These are phyloP conservation scores for Aschersonia sp. DNA, from an alignment of 2,329 filamentous ascomycete genomes.

Conservation along the genomic window DNA sequence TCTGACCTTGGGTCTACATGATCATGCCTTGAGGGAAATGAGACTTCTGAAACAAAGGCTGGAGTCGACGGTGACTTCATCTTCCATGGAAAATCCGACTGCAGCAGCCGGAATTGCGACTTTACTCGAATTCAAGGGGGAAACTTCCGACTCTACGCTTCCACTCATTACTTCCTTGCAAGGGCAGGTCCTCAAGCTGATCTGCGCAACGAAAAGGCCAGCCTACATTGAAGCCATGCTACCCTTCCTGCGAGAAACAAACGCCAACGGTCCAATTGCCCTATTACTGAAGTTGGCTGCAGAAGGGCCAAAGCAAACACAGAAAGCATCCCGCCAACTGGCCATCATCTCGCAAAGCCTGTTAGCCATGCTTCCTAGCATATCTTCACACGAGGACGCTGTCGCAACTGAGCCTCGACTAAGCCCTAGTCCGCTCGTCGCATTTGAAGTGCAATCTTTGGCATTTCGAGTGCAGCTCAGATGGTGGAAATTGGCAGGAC, in stretches of 20 bases:
- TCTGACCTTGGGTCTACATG: constrained; percentile 46
- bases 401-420: constrained; percentile 36
- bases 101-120: constrained; percentile 30
- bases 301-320: constrained; percentile 26
- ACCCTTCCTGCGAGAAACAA: constrained; percentile 36
- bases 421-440: constrained; percentile 39
- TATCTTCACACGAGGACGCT: constrained; percentile 48
- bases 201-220: constrained; percentile 45
- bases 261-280: constrained; percentile 40
- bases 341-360: constrained; percentile 51
- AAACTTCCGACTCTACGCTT: constrained; percentile 28
- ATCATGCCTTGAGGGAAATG: constrained; percentile 56
- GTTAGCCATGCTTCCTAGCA: constrained; percentile 50
- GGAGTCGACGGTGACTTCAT: constrained; percentile 22
- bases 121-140: constrained; percentile 45
- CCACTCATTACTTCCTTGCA: constrained; percentile 48
- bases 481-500: constrained; percentile 51
- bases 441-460: constrained; percentile 48
- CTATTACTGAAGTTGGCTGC: constrained; percentile 36
- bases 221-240: constrained; percentile 42
- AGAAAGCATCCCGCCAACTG: constrained; percentile 50
- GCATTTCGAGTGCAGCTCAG: constrained; percentile 46
- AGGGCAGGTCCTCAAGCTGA: constrained; percentile 46
- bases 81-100: constrained; percentile 15
- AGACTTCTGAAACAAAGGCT: constrained; percentile 49